Conservation (phyloP, 75 land plant genomes). For the Picea glauca region DNA sequence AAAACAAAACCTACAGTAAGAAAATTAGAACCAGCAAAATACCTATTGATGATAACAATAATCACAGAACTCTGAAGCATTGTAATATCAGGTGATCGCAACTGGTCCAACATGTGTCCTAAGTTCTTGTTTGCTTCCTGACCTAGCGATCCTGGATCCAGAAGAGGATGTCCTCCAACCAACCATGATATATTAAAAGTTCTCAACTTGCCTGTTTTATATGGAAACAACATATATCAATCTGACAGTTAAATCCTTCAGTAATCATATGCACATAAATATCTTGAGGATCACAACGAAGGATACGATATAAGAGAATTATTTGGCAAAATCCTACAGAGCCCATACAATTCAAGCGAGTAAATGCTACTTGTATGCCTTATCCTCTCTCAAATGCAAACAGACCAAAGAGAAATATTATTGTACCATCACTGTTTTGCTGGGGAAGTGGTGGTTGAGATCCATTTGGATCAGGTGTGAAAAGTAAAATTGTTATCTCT, state of each 20-base stretch:
- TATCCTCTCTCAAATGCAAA: background rate
- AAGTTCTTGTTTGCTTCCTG: slow-evolving; percentile 69
- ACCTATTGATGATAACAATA: slow-evolving; percentile 85
- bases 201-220: slow-evolving; percentile 30
- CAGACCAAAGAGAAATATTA: background rate
- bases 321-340: background rate
- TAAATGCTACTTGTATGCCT: background rate
- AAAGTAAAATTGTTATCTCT: slow-evolving; percentile 67
- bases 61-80: slow-evolving; percentile 56
- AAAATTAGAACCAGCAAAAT: slow-evolving; percentile 6
- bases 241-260: background rate
- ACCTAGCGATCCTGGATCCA: slow-evolving; percentile 55
- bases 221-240: background rate
- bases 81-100: slow-evolving; percentile 43
- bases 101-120: slow-evolving; percentile 59
- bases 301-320: background rate
- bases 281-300: background rate
- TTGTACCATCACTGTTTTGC: slow-evolving; percentile 55
- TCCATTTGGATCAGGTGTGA: slow-evolving; percentile 72
- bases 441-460: slow-evolving; percentile 24
- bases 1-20: background rate
- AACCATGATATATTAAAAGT: slow-evolving; percentile 71
- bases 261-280: background rate
- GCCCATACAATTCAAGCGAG: background rate
- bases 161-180: slow-evolving; percentile 56